Conservation (phyloP, 345 rosid species). For the sweet orange (Citrus sinensis) region DVS_A1.0 CM039167.1:1581501-1582000, state of each 20-base stretch:
- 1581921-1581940: background rate
- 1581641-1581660: background rate
- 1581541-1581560: background rate
- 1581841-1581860: conserved; percentile 15
- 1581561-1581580: conserved; percentile 10
- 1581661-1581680: no score
- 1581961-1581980: conserved; percentile 6
- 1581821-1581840: conserved; percentile 14
- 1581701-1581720: background rate
- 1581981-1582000: conserved; percentile 4
- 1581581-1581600: conserved; percentile 10
- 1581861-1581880: background rate
- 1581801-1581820: conserved; percentile 9
- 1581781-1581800: background rate
- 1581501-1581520: background rate
- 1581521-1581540: background rate
- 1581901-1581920: background rate
- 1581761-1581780: background rate
- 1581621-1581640: background rate
- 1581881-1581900: background rate
- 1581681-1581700: background rate
- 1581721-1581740: background rate
- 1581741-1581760: background rate
- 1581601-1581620: background rate
- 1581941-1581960: background rate